Conservation (phyloP, 345 rosid species). For the Dimocarpus longan region DNA sequence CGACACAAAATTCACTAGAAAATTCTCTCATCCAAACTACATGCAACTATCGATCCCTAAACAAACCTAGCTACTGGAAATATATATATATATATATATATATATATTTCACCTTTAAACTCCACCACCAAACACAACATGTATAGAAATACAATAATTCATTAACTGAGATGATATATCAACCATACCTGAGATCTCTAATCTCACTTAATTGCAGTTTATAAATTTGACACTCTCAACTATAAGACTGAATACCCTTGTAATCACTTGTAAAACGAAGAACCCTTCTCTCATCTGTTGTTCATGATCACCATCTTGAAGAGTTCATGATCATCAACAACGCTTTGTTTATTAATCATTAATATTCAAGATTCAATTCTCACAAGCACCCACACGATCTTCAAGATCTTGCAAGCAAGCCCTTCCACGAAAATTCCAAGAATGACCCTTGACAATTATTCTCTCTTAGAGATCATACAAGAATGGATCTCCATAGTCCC, state of each 20-base stretch:
- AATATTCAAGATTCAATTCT: neutral
- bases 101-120: neutral
- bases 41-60: conserved; percentile 11
- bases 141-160: neutral
- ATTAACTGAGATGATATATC: neutral
- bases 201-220: neutral
- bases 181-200: neutral
- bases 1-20: neutral
- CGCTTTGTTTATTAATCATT: too few species aligned
- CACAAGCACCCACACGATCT: neutral
- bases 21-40: neutral
- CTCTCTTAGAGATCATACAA: conserved; percentile 45
- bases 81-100: too few species aligned
- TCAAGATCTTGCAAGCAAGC: conserved; percentile 18
- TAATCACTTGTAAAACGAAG: neutral
- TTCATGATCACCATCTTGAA: too few species aligned
- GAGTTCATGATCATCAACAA: neutral
- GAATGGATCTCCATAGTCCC: conserved; percentile 68
- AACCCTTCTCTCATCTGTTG: neutral
- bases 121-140: neutral
- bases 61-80: neutral
- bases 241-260: neutral
- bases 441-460: neutral
- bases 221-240: neutral
- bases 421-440: neutral